Evolutionary conservation across 1,284 basidiomycete species (phyloP).

Genomic region (Irpex sp.): DNA sequence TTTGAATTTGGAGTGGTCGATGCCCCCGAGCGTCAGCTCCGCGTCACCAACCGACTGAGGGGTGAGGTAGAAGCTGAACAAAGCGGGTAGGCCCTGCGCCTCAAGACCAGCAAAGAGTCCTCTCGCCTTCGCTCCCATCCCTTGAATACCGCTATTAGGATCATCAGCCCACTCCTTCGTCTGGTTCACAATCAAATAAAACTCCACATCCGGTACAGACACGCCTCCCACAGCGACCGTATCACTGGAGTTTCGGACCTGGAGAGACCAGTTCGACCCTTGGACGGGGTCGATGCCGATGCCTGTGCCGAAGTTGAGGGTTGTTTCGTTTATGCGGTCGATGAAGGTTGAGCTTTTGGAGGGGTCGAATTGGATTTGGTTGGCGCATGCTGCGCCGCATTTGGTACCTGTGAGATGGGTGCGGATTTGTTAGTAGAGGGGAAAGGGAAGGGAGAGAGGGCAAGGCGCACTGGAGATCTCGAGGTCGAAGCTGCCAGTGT

Average conservation of each 20-base stretch:
- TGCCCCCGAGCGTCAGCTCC: conserved; percentile 48
- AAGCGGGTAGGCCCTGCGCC: conserved; percentile 41
- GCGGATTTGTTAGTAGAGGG: not conserved
- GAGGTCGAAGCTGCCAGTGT: conserved; percentile 43
- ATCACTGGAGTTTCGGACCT: conserved; percentile 36
- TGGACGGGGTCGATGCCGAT: conserved; percentile 52
- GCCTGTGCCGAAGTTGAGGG: conserved; percentile 47
- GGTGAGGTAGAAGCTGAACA: conserved; percentile 50
- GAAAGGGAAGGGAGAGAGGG: not conserved
- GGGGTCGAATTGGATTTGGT: conserved; percentile 42
- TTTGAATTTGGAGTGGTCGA: conserved; percentile 45
- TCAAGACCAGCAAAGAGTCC: conserved; percentile 29
- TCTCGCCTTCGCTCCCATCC: not conserved
- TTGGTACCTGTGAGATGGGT: conserved; percentile 31
- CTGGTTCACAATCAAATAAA: conserved; percentile 48
- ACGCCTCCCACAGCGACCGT: conserved; percentile 43
- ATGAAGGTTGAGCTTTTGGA: conserved; percentile 45
- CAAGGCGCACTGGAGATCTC: conserved; percentile 39
- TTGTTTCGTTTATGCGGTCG: conserved; percentile 32
- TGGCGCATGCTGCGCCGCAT: conserved; percentile 37
- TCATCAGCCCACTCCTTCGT: conserved; percentile 43
- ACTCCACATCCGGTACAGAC: conserved; percentile 28
- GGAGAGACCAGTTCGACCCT: conserved; percentile 38
- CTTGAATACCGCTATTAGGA: conserved; percentile 51
- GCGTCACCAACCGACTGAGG: conserved; percentile 44